phyloP scores from a whole-genome alignment of 2,329 filamentous ascomycete species.

The Colletotrichum sp. region DNA sequence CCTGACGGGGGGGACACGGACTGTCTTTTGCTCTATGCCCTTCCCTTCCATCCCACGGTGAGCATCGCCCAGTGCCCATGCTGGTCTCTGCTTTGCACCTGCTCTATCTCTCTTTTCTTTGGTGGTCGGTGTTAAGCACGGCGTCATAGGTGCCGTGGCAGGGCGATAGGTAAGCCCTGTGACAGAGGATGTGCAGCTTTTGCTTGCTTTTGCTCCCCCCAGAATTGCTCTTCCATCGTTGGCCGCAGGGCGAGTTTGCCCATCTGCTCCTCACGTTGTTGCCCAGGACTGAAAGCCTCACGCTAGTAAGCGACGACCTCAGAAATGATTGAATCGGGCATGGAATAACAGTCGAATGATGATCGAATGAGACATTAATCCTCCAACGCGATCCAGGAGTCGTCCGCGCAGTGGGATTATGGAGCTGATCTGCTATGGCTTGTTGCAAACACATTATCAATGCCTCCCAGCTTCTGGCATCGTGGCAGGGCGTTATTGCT shows the following conservation, averaged over 20 bases:
- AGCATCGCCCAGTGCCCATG: slow-evolving; percentile 1
- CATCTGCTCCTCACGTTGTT: background rate
- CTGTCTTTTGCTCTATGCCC: slow-evolving; percentile 12
- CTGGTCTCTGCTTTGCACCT: slow-evolving; percentile 2
- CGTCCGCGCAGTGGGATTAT: background rate
- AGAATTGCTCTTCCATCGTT: background rate
- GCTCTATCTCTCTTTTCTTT: background rate
- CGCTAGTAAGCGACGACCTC: background rate
- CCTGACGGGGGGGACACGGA: slow-evolving; percentile 12
- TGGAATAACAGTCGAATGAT: slow-evolving; percentile 11
- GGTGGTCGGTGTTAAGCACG: background rate
- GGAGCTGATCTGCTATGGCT: background rate
- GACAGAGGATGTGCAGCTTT: slow-evolving; percentile 1
- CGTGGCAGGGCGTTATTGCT: background rate
- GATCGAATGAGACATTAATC: slow-evolving; percentile 13
- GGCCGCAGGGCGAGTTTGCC: background rate
- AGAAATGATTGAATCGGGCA: slow-evolving; percentile 1
- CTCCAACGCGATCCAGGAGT: background rate
- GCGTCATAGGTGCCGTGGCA: background rate
- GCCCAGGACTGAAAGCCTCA: background rate
- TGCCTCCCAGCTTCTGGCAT: background rate
- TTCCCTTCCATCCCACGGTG: background rate
- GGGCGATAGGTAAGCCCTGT: background rate
- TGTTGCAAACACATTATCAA: background rate
- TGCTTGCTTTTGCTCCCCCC: background rate